These are phyloP conservation scores for Aegilops bicornis DNA, from an alignment of 176 grass and related monocot species.

Conservation along the genomic window DNA sequence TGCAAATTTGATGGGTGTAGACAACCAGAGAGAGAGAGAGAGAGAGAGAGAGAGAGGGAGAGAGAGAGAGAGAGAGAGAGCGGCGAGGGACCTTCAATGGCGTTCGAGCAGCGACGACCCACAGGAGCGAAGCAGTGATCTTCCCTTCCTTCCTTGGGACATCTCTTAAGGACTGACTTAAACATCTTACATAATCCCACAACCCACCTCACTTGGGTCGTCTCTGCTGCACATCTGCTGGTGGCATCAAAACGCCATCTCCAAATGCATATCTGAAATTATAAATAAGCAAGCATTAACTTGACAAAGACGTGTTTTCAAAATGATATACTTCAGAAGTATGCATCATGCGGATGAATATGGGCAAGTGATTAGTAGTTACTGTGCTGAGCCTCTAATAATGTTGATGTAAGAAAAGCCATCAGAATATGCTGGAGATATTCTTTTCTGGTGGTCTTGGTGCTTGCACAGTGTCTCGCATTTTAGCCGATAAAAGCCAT, in stretches of 20 bases:
- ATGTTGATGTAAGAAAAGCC: too few species aligned
- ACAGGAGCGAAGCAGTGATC: too few species aligned
- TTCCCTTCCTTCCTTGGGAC: too few species aligned
- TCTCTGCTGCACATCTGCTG: slow-evolving; percentile 46
- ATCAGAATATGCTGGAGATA: slow-evolving; percentile 21
- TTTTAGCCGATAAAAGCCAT: neutral
- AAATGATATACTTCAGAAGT: neutral
- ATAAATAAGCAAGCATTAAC: slow-evolving; percentile 30
- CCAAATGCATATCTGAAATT: slow-evolving; percentile 87
- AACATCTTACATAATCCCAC: too few species aligned
- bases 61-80: too few species aligned
- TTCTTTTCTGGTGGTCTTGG: neutral
- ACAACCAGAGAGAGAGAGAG: too few species aligned
- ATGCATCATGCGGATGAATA: neutral
- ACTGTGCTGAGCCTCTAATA: neutral
- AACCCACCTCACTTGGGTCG: too few species aligned
- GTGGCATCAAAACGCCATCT: slow-evolving; percentile 77
- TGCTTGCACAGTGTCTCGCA: neutral
- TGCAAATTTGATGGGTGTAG: too few species aligned
- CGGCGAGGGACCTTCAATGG: too few species aligned
- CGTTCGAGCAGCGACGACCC: too few species aligned
- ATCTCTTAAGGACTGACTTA: too few species aligned
- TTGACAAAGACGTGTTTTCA: neutral
- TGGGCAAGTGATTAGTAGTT: neutral
- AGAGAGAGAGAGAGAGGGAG: too few species aligned